Conservation (phyloP, 768 basidiomycete genomes). For the Cubamyces sp. region DNA sequence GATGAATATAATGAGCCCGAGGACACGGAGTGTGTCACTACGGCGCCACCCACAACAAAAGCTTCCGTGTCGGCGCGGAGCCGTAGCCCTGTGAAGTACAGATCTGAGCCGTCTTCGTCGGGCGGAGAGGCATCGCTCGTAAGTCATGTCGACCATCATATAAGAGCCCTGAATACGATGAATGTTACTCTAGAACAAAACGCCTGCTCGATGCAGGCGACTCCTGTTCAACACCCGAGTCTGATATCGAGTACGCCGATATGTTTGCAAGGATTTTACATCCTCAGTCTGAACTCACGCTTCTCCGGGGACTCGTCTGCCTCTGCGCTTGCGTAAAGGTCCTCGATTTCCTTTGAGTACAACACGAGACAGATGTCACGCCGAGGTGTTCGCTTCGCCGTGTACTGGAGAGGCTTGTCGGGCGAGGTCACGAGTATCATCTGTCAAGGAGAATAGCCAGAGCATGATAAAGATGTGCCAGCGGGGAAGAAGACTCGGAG, state of each 20-base stretch:
- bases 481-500: not conserved
- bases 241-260: no score
- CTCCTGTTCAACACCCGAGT: no score
- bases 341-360: constrained; percentile 25
- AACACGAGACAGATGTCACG: constrained; percentile 19
- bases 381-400: constrained; percentile 27
- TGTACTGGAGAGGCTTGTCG: constrained; percentile 26
- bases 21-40: constrained; percentile 4
- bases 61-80: not conserved
- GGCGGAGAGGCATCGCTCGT: constrained; percentile 1
- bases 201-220: no score
- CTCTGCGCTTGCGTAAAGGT: constrained; percentile 11
- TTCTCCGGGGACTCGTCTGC: not conserved
- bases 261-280: not conserved
- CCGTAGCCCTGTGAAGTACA: not conserved
- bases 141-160: no score
- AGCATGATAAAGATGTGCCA: not conserved
- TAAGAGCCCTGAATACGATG: constrained; percentile 15
- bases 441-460: constrained; percentile 23
- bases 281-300: constrained; percentile 4
- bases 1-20: constrained; percentile 10
- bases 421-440: constrained; percentile 28
- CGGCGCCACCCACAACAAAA: not conserved
- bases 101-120: not conserved
- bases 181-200: no score